Conservation (phyloP, 164 flowering plant species). For the Houttuynia cordata region DNA sequence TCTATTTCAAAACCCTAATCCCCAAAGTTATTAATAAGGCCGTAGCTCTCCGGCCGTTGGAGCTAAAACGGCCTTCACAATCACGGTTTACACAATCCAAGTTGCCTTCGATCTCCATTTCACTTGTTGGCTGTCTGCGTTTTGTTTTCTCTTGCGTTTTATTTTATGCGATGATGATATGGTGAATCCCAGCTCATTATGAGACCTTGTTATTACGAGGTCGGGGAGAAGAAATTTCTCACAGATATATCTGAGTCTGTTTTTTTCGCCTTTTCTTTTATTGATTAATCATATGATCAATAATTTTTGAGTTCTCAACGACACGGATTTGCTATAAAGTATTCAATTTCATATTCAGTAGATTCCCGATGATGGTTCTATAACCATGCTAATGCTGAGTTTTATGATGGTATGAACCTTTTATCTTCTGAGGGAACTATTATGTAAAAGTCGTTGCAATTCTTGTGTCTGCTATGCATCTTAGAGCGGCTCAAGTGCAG, state of each 20-base stretch:
- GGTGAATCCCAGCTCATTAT: conserved; percentile 8
- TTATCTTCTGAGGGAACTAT: conserved; percentile 6
- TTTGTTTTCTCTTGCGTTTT: not conserved
- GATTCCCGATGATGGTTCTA: conserved; percentile 4
- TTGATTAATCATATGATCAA: not conserved
- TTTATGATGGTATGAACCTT: not conserved
- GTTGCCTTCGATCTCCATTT: too few species aligned
- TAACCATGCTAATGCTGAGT: conserved; percentile 7
- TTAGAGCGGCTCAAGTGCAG: too few species aligned
- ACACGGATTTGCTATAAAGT: too few species aligned
- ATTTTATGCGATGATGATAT: conserved; percentile 5
- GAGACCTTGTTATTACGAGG: conserved; percentile 2
- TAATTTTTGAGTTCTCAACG: not conserved
- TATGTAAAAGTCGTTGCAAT: too few species aligned
- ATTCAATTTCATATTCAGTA: not conserved
- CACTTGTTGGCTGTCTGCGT: too few species aligned
- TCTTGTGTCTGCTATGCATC: too few species aligned
- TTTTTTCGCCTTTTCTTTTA: not conserved
- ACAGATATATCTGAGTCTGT: not conserved
- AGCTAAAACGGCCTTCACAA: too few species aligned
- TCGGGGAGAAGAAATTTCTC: conserved; percentile 1
- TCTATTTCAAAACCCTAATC: too few species aligned
- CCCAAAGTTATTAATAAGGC: too few species aligned
- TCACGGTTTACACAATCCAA: too few species aligned
- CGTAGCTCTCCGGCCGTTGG: too few species aligned